Conservation (phyloP, 1,139 yeast species). For the Saccharomyces hybrid region DNA sequence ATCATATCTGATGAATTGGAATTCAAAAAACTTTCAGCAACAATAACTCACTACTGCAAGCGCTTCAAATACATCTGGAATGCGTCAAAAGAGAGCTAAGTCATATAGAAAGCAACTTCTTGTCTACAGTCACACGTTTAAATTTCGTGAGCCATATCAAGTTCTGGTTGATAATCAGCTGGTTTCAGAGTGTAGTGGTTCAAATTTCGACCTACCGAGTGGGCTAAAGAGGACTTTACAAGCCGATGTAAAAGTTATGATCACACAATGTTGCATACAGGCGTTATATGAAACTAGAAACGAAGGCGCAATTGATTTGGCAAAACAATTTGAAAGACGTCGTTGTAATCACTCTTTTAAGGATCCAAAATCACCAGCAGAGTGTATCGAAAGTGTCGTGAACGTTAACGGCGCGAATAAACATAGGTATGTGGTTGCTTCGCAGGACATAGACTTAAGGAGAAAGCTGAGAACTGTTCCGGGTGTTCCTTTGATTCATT, state of each 20-base stretch:
- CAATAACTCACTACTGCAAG: not conserved
- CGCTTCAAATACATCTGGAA: slow-evolving; percentile 24
- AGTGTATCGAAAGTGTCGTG: slow-evolving; percentile 69
- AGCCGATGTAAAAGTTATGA: slow-evolving; percentile 83
- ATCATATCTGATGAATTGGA: not conserved
- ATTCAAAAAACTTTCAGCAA: not conserved
- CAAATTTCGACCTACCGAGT: slow-evolving; percentile 64
- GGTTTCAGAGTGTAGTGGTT: slow-evolving; percentile 53
- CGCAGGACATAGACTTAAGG: slow-evolving; percentile 68
- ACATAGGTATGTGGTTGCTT: slow-evolving; percentile 82
- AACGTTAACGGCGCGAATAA: slow-evolving; percentile 70
- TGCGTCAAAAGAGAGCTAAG: slow-evolving; percentile 96
- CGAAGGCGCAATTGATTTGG: slow-evolving; percentile 68
- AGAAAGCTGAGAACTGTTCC: slow-evolving; percentile 64
- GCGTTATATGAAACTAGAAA: slow-evolving; percentile 65
- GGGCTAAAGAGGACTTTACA: slow-evolving; percentile 80
- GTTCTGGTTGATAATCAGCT: slow-evolving; percentile 76
- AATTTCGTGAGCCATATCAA: slow-evolving; percentile 91
- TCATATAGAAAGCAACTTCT: slow-evolving; percentile 88
- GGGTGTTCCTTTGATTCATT: slow-evolving; percentile 81
- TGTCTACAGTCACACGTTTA: slow-evolving; percentile 74
- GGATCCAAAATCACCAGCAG: slow-evolving; percentile 60
- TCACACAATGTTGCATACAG: slow-evolving; percentile 93
- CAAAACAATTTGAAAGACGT: slow-evolving; percentile 77
- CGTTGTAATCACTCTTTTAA: slow-evolving; percentile 54